phyloP scores from a whole-genome alignment of 768 basidiomycete genomes.

The Pleurotus sapidus region DNA sequence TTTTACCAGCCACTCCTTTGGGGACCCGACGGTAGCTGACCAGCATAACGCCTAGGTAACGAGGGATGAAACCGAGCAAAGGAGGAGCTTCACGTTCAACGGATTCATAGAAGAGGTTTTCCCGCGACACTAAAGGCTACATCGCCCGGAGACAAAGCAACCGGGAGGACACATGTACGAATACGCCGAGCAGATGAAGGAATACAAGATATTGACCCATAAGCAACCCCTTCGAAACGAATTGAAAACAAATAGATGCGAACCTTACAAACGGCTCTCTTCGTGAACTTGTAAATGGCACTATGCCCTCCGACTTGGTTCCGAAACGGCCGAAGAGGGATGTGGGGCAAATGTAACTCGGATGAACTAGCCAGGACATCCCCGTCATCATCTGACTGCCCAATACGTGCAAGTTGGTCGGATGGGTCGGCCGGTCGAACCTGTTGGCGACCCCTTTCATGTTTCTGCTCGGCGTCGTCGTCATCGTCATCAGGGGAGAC shows the following conservation, averaged over 20 bases:
- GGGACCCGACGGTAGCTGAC: conserved; percentile 89
- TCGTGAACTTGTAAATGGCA: conserved; percentile 97
- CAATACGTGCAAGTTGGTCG: too few relatives aligned
- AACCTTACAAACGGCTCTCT: conserved; percentile 98
- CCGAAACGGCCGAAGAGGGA: conserved; percentile 91
- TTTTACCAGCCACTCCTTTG: conserved; percentile 25
- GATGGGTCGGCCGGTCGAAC: not conserved
- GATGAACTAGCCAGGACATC: conserved; percentile 39
- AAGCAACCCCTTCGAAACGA: conserved; percentile 19
- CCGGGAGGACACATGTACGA: too few relatives aligned
- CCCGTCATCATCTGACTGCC: not conserved
- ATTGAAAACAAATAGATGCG: conserved; percentile 26
- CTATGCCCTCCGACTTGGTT: conserved; percentile 98
- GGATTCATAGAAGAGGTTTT: conserved; percentile 97
- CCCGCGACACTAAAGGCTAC: conserved; percentile 93
- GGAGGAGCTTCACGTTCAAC: conserved; percentile 94
- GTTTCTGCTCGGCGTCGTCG: not conserved
- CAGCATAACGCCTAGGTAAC: conserved; percentile 97
- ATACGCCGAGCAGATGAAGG: too few relatives aligned
- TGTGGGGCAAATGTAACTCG: conserved; percentile 72
- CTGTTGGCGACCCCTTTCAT: not conserved
- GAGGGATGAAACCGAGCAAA: conserved; percentile 91
- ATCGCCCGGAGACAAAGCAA: conserved; percentile 6
- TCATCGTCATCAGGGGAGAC: not conserved
- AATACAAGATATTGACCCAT: conserved; percentile 11